phyloP scores from a whole-genome alignment of 2,329 filamentous ascomycete genomes.

The Fonsecaea pugnacius region DNA sequence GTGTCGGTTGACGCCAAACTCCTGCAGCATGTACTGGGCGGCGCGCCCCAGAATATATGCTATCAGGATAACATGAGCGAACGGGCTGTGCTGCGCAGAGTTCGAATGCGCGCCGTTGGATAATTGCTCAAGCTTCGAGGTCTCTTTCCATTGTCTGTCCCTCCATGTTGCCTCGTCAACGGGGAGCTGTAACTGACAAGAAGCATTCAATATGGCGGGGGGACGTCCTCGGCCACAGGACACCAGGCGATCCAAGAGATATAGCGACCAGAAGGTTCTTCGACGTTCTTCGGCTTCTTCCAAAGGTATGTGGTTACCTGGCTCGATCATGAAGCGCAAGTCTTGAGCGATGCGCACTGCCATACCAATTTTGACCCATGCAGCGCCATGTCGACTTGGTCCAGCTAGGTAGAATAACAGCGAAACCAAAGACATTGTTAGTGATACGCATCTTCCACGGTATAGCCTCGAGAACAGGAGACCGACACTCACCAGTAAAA shows the following conservation, averaged over 20 bases:
- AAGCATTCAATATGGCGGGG: conserved; percentile 23
- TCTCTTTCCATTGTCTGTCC: conserved; percentile 14
- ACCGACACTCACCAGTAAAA: conserved; percentile 42
- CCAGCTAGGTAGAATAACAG: conserved; percentile 17
- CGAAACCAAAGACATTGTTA: no score
- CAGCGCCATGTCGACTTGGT: conserved; percentile 37
- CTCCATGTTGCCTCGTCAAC: conserved; percentile 23
- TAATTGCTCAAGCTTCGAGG: conserved; percentile 18
- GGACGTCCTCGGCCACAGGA: conserved; percentile 37
- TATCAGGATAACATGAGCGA: conserved; percentile 24
- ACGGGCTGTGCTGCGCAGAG: conserved; percentile 9
- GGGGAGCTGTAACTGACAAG: conserved; percentile 32
- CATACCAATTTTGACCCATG: conserved; percentile 56
- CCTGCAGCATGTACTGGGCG: conserved; percentile 28
- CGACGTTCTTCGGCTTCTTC: conserved; percentile 40
- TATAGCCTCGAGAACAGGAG: no score
- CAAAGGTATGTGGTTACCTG: conserved; percentile 28
- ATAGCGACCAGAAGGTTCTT: conserved; percentile 41
- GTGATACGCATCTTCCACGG: no score
- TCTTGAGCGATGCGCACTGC: conserved; percentile 69
- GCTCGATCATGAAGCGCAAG: conserved; percentile 59
- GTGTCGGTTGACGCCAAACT: conserved; percentile 10
- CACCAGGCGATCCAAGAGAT: conserved; percentile 41
- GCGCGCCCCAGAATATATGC: conserved; percentile 22
- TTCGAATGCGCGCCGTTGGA: not conserved